Evolutionary conservation across 1,139 yeast genomes (phyloP), one percentile per base, ranked within the genome.

Genomic region (Hyphopichia khmerensis): DNA sequence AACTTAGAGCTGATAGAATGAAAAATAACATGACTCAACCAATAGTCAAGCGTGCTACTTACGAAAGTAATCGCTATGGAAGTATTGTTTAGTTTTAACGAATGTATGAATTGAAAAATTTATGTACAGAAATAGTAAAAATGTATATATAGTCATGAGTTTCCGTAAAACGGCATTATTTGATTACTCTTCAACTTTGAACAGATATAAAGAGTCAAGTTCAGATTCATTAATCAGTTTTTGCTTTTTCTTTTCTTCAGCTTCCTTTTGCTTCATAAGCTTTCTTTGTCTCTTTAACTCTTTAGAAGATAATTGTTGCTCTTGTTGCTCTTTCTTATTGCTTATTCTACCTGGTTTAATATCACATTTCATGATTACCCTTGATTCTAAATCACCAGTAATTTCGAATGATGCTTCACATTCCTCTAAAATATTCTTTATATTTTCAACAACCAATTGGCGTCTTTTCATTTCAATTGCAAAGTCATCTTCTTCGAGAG

Each of bases 201-300:
- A 59, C 62, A 60, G 67, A 49, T 73, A 73, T 46, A 73, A 56
- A 14, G 70, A 56, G 48, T 73, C 79, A 46, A 72, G 62, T 41
- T 72, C 75, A 3, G 64, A 67, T 32, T 65, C 72, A 35, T 54
- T 48, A 3, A 43, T 42, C 13, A 39, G 54, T 44, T 33, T 45
- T 46, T 43, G 48, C 38, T 36, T 42, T 37, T 37, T 43, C 44
- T 44, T 49, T 39, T 51, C 54, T 38, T 41, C 51, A 26, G 40
- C 45, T 30, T 44, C 45, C 43, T 45, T 47, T 43, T 43, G 54
- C 40, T 48, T 55, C 36, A 43, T 43, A 34, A 45, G 37, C 40
- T 50, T 51, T 38, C 41, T 53, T 36, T 51, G 55, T 38, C 48
- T 50, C 40, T 51, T 55, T 40, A 47, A 41, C 32, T 57, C 65